phyloP scores from a whole-genome alignment of 2,329 filamentous ascomycete species.

The Aureobasidium lini region DNA sequence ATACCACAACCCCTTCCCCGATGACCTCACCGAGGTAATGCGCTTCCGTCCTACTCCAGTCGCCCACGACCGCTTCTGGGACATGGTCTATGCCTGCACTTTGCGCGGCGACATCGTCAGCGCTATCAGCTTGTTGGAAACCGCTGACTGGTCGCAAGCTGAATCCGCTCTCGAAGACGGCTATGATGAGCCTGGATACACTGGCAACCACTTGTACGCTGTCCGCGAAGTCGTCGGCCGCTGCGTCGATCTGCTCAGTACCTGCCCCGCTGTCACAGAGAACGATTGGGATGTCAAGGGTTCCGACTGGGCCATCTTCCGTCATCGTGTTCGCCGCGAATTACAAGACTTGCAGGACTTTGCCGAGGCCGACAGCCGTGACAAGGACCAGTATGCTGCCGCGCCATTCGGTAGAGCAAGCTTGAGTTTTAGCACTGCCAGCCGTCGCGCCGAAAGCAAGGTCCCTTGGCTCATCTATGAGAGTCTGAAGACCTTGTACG shows the following conservation, averaged over 20 bases:
- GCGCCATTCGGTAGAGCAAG: slow-evolving; percentile 37
- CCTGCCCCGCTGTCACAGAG: slow-evolving; percentile 59
- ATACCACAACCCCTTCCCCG: slow-evolving; percentile 64
- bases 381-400: slow-evolving; percentile 27
- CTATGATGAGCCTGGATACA: slow-evolving; percentile 60
- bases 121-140: slow-evolving; percentile 60
- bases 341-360: slow-evolving; percentile 66
- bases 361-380: slow-evolving; percentile 62
- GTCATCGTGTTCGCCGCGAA: slow-evolving; percentile 63
- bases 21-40: slow-evolving; percentile 59
- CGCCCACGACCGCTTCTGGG: slow-evolving; percentile 75
- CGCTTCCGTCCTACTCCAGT: slow-evolving; percentile 64
- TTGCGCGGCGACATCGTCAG: slow-evolving; percentile 66
- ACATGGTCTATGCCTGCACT: slow-evolving; percentile 65
- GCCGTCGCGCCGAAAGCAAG: slow-evolving; percentile 68
- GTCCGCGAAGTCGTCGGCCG: slow-evolving; percentile 64
- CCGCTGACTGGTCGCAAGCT: slow-evolving; percentile 72
- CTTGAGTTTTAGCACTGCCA: slow-evolving; percentile 60
- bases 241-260: slow-evolving; percentile 61
- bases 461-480: slow-evolving; percentile 90
- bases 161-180: slow-evolving; percentile 52
- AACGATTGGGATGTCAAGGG: slow-evolving; percentile 77
- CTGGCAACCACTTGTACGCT: slow-evolving; percentile 67
- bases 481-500: slow-evolving; percentile 71
- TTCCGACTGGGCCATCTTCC: slow-evolving; percentile 76